Base-by-base conservation (phyloP, 176 grass and related monocot genomes). In the Olyra latifolia region DNA sequence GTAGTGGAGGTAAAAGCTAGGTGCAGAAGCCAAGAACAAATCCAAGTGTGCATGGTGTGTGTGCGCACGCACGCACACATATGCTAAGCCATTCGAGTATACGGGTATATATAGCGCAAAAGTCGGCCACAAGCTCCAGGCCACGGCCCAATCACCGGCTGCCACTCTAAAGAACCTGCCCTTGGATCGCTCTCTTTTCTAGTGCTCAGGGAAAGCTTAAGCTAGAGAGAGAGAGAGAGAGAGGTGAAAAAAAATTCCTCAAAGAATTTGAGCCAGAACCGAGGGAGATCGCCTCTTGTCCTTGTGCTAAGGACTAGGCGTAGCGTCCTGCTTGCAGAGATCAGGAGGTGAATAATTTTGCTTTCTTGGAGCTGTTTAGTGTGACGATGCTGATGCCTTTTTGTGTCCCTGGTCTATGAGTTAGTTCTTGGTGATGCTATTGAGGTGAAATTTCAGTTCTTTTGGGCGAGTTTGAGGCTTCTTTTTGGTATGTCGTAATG, bases 81-180 rank as follows among this genome's bases (percentile, higher is more conserved):
- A 60, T 83, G 69, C 55, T 17, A 41, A 25, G 47, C 56, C 27
- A 71, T 62, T 70, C 76, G 77, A 52, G 77, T 53, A 70, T 54
- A 19, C 6, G 14, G 9, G 16, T 73, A 84, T 84, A 89, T 82
- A 89, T 72, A 72, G 10, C 23, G 41, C 59, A 82, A 78, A 89
- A 82, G 88, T 82, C 83, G 83, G 78, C 83, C 88, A 83, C 58
- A 65, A 78, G 65, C 48, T 88, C 74, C 66, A 72, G 50, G 27
- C 28, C 71, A 75, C 52, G 71, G 77, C 67, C 83, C 88, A 86
- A 82, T 90, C 83, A 76, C 30, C 73, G 38, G 60, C 59, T 78
- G 88, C 64, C 88, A 90, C 88, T 82, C 88, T 66, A 78, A 67
- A 81, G 82, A 85, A 82, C 78, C 71, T 76, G 52, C 56, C 83